Evolutionary conservation across 306 rosid genomes (phyloP).

Genomic region (Biancaea sappan): DNA sequence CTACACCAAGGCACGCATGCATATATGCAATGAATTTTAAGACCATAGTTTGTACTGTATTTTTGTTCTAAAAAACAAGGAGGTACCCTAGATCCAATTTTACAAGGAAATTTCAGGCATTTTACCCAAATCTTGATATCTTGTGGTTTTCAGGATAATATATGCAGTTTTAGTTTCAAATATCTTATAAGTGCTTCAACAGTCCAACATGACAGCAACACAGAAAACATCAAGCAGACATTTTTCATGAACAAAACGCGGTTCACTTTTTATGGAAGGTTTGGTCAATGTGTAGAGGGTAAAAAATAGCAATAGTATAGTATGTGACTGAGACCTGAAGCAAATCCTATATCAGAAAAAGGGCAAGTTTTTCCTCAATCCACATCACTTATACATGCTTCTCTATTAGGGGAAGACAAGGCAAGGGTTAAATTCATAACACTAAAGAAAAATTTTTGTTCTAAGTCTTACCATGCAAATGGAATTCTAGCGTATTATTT

Average conservation of each 20-base stretch:
- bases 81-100: neutral
- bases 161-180: neutral
- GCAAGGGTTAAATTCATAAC: neutral
- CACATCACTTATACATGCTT: neutral
- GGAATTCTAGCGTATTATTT: conserved; percentile 54
- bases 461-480: conserved; percentile 53
- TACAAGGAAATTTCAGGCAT: neutral
- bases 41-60: neutral
- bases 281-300: neutral
- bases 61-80: neutral
- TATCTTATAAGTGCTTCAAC: neutral
- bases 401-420: neutral
- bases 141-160: neutral
- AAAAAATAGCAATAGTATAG: neutral
- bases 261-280: neutral
- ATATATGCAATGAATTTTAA: neutral
- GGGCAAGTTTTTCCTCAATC: neutral
- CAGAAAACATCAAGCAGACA: neutral
- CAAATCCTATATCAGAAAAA: neutral
- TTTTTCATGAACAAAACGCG: neutral
- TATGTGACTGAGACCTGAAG: neutral
- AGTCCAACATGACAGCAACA: neutral
- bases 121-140: neutral
- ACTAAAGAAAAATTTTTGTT: neutral
- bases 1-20: neutral